Evolutionary conservation across 768 basidiomycete genomes (phyloP).

Genomic region (Lepiota brunneoincarnata): DNA sequence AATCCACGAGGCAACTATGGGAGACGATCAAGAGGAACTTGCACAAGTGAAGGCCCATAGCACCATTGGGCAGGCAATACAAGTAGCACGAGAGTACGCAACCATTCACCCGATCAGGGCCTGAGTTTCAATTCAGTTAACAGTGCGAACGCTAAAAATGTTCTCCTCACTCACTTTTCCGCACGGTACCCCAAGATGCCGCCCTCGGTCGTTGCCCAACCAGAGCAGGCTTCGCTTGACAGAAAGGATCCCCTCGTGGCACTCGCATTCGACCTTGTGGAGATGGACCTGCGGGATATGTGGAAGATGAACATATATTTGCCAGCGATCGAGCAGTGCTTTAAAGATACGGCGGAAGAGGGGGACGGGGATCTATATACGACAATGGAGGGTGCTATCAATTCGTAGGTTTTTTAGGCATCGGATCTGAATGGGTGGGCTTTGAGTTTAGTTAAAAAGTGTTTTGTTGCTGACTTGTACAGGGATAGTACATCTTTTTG

Average conservation of each 20-base stretch:
- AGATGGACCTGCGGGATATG: conserved; percentile 72
- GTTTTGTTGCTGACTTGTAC: too few species aligned
- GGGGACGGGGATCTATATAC: conserved; percentile 36
- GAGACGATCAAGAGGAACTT: conserved; percentile 74
- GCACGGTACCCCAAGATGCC: conserved; percentile 91
- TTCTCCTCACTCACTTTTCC: conserved; percentile 95
- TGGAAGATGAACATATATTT: conserved; percentile 84
- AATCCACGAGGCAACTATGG: conserved; percentile 95
- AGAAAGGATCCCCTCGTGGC: conserved; percentile 46
- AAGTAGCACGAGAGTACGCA: conserved; percentile 65
- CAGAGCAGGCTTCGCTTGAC: conserved; percentile 13
- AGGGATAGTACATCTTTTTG: too few species aligned
- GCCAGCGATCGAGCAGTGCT: conserved; percentile 63
- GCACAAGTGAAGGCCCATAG: conserved; percentile 81
- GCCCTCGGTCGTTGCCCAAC: conserved; percentile 33
- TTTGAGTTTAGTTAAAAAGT: not conserved
- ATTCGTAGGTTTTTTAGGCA: not conserved
- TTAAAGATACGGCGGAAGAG: conserved; percentile 52
- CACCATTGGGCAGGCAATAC: conserved; percentile 86
- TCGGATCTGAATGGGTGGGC: not conserved
- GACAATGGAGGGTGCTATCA: conserved; percentile 18
- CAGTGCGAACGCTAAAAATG: conserved; percentile 83
- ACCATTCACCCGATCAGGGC: conserved; percentile 4
- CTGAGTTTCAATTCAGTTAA: not conserved
- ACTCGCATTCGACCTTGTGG: conserved; percentile 79